Conservation (phyloP, 2,329 filamentous ascomycete genomes). For the Pestalotiopsis sp. region DNA sequence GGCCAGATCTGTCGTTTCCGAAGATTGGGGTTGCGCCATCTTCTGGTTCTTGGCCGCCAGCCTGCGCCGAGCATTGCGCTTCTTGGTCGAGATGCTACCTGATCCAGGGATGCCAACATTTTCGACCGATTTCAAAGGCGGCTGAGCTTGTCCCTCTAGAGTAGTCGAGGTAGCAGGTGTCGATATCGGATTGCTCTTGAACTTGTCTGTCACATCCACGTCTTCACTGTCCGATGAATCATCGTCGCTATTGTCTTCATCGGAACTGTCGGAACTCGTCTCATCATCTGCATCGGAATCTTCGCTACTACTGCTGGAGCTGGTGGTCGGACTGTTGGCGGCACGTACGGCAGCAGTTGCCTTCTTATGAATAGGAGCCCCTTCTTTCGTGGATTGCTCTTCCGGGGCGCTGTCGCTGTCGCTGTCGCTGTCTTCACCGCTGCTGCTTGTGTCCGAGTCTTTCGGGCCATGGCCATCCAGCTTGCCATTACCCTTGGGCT, state of each 20-base stretch:
- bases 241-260: slow-evolving; percentile 20
- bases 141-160: slow-evolving; percentile 1
- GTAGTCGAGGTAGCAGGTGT: background rate
- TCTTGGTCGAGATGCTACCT: slow-evolving; percentile 49
- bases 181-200: background rate
- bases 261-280: slow-evolving; percentile 19
- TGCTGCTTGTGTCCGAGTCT: slow-evolving; percentile 9
- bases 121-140: slow-evolving; percentile 13
- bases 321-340: slow-evolving; percentile 3
- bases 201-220: background rate
- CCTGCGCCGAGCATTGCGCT: slow-evolving; percentile 54
- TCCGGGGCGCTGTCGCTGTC: slow-evolving; percentile 30
- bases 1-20: background rate
- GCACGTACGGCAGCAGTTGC: background rate
- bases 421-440: slow-evolving; percentile 23
- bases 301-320: slow-evolving; percentile 14
- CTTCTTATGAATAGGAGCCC: background rate
- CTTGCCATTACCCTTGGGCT: background rate
- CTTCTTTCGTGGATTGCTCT: slow-evolving; percentile 18
- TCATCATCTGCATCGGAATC: slow-evolving; percentile 20
- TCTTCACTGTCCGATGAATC: slow-evolving; percentile 20
- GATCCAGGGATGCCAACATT: slow-evolving; percentile 32
- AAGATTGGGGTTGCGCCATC: slow-evolving; percentile 18
- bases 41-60: slow-evolving; percentile 30
- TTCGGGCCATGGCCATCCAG: background rate